Evolutionary conservation across 1,139 yeast species (phyloP).

Genomic region (Geotrichum restrictum): DNA sequence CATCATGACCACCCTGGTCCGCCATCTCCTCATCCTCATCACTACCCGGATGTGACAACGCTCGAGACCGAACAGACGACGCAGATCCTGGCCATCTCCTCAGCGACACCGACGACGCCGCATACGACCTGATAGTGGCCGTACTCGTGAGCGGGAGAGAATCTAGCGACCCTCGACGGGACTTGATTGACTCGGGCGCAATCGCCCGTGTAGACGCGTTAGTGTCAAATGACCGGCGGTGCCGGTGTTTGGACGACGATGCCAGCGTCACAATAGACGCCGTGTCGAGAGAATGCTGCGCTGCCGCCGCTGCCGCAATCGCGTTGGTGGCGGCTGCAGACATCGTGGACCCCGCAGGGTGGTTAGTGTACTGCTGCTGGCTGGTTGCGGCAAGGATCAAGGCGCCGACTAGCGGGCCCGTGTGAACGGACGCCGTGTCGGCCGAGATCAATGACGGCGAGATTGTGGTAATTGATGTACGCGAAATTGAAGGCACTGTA

Average conservation of each 20-base stretch:
- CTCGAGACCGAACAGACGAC: conserved; percentile 5
- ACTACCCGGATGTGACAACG: conserved; percentile 7
- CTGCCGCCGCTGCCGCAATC: conserved; percentile 1
- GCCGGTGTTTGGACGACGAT: conserved; percentile 38
- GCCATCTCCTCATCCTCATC: conserved; percentile 4
- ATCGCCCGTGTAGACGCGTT: conserved; percentile 41
- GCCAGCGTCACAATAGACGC: conserved; percentile 42
- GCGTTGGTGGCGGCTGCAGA: neutral
- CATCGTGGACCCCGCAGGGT: neutral
- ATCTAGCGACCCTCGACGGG: conserved; percentile 32
- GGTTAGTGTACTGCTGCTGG: conserved; percentile 1
- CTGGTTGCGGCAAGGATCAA: conserved; percentile 19
- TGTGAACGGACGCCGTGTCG: conserved; percentile 27
- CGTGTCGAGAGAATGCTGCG: conserved; percentile 27
- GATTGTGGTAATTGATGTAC: conserved; percentile 34
- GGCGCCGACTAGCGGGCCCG: conserved; percentile 23
- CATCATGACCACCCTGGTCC: too few species aligned
- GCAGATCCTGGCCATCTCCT: conserved; percentile 16
- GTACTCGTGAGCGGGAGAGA: conserved; percentile 25
- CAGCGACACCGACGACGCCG: conserved; percentile 12
- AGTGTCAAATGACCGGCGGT: conserved; percentile 40
- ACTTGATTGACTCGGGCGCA: conserved; percentile 38
- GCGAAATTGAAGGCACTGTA: conserved; percentile 34
- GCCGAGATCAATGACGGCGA: conserved; percentile 28
- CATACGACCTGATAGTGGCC: conserved; percentile 19